Base-by-base conservation (phyloP, 768 basidiomycete species). In the Trametes cingulata region DNA sequence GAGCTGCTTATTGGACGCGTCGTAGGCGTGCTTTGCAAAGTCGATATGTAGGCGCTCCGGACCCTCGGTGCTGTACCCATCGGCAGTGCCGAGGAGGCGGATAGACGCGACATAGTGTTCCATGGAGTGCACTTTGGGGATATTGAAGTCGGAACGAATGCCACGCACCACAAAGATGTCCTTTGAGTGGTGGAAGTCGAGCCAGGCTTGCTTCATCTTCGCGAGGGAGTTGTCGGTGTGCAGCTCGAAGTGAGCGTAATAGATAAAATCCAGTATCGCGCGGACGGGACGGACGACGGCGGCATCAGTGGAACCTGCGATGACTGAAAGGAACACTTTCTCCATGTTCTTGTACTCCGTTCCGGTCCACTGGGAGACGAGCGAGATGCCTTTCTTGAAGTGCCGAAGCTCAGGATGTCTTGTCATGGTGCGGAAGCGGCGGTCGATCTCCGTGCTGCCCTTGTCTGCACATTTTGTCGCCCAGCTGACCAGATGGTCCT, bases 341-440 rank as follows among this genome's bases (percentile, higher is more conserved):
- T 68, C 65, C 61, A 71, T 70, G n/a, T 71, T 65, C 50, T 78
- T 77, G 53, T 75, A 70, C 63, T 83, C 78, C 0, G 65, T 72
- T 1, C 80, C 80, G 0, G 79, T 79, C 76, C 76, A 78, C n/a
- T n/a, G n/a, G n/a, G n/a, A n/a, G n/a, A n/a, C n/a, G n/a, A n/a
- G n/a, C n/a, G n/a, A n/a, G n/a, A 83, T 78, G 0, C 80, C 80
- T 7, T 74, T 75, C 33, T 71, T 71, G 71, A 82, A 81, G 46
- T 78, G 74, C 0, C 75, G 74, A 1, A 80, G 63, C 0, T 69
- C 67, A 25, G 68, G 68, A 53, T 70, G 69, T 1, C 61, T 65
- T 1, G 74, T 72, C 47, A 80, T 65, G 3, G 65, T 52, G 9
- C 68, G 65, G 59, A 74, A 76, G 0, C 74, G 70, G 0, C 64